Conservation (phyloP, 2,329 filamentous ascomycete genomes). For the Periconia digitata region DNA sequence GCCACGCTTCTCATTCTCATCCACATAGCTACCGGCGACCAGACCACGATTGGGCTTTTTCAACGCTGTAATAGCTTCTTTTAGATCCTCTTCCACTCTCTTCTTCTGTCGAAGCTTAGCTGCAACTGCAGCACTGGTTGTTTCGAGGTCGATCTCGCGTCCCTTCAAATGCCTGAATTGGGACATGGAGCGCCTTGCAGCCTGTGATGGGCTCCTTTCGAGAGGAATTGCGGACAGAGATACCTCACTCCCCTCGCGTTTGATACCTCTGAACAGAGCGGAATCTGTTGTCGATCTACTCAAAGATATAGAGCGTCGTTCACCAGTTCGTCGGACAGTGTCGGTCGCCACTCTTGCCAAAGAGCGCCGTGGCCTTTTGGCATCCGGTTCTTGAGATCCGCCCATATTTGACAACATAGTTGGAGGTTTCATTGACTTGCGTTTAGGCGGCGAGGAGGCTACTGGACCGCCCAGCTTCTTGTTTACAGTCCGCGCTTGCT, state of each 20-base stretch:
- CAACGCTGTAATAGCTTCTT: conserved; percentile 71
- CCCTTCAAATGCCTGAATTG: conserved; percentile 51
- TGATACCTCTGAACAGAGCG: conserved; percentile 61
- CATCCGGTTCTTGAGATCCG: conserved; percentile 40
- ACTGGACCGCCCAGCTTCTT: conserved; percentile 75
- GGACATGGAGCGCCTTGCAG: conserved; percentile 39
- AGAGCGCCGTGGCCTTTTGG: conserved; percentile 51
- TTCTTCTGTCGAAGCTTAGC: conserved; percentile 66
- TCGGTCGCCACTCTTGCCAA: conserved; percentile 65
- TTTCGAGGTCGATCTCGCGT: conserved; percentile 58
- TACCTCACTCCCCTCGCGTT: conserved; percentile 68
- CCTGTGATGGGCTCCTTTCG: conserved; percentile 47
- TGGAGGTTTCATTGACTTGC: conserved; percentile 47
- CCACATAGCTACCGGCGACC: conserved; percentile 66
- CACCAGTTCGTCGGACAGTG: conserved; percentile 54
- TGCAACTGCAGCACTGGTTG: conserved; percentile 56
- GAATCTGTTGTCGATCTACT: conserved; percentile 68
- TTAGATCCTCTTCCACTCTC: conserved; percentile 68
- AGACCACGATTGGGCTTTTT: conserved; percentile 75
- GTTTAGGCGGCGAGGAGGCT: conserved; percentile 59
- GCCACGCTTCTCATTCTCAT: conserved; percentile 64
- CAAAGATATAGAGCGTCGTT: conserved; percentile 58
- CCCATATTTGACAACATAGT: conserved; percentile 40
- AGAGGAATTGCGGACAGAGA: conserved; percentile 55
- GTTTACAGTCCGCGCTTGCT: conserved; percentile 69